These are phyloP conservation scores for Periconia digitata DNA, from an alignment of 2,329 filamentous ascomycete genomes.

Conservation along the genomic window DNA sequence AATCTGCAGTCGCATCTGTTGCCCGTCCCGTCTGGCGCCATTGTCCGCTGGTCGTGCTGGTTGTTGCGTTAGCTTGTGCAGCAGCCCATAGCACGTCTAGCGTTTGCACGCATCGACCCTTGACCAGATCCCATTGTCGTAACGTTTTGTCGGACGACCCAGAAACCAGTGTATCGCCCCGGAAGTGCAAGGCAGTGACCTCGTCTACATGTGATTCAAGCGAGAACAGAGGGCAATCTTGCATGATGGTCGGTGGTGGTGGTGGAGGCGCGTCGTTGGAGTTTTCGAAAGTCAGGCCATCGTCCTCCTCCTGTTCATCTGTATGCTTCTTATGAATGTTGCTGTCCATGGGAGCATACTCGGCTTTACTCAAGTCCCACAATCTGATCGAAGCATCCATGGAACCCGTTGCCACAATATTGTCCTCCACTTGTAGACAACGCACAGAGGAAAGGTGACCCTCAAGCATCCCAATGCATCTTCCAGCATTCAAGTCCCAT, in stretches of 20 bases:
- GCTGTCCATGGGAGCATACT: slow-evolving; percentile 71
- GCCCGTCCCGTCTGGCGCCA: slow-evolving; percentile 75
- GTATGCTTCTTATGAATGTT: slow-evolving; percentile 45
- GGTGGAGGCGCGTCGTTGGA: slow-evolving; percentile 71
- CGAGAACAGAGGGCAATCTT: slow-evolving; percentile 85
- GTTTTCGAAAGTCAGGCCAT: slow-evolving; percentile 72
- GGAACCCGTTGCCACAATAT: slow-evolving; percentile 90
- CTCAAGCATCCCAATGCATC: slow-evolving; percentile 88
- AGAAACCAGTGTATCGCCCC: slow-evolving; percentile 85
- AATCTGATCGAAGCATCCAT: slow-evolving; percentile 92
- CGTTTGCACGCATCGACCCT: slow-evolving; percentile 96
- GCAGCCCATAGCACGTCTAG: slow-evolving; percentile 98
- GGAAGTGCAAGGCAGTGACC: slow-evolving; percentile 90
- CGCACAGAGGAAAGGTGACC: slow-evolving; percentile 94
- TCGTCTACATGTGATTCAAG: slow-evolving; percentile 90
- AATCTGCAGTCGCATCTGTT: slow-evolving; percentile 73
- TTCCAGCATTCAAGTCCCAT: slow-evolving; percentile 92
- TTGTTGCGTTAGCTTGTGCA: slow-evolving; percentile 77
- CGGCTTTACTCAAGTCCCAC: slow-evolving; percentile 90
- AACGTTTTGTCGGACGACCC: slow-evolving; percentile 97
- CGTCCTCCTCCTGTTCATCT: slow-evolving; percentile 46
- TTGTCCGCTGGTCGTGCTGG: slow-evolving; percentile 58
- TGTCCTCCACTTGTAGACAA: slow-evolving; percentile 90
- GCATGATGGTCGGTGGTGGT: slow-evolving; percentile 72
- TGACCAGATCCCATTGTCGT: slow-evolving; percentile 95